Percentiles rank a stretch among this genome's conserved stretches.
Conservation (phyloP, 1,284 basidiomycete species). For the Heterobasidion occidentale region DNA sequence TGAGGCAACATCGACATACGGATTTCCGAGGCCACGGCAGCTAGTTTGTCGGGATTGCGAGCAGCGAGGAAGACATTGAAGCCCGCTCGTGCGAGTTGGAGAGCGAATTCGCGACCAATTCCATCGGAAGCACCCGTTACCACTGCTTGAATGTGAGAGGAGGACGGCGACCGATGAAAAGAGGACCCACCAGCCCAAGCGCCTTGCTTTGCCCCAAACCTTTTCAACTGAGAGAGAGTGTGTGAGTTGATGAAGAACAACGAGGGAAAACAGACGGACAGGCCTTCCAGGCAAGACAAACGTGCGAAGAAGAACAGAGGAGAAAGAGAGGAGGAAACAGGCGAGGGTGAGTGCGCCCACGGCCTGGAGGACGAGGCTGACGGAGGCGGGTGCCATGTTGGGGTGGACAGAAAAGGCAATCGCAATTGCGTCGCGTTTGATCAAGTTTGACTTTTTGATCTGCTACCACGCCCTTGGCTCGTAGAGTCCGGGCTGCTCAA, state of each 20-base stretch:
- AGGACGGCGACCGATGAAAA: not conserved
- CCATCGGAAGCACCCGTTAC: conserved; percentile 74
- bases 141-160: conserved; percentile 21
- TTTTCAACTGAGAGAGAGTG: conserved; percentile 50
- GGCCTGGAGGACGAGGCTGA: conserved; percentile 22
- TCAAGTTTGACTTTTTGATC: no score
- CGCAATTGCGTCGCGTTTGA: no score
- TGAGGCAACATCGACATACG: conserved; percentile 29
- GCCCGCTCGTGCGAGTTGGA: conserved; percentile 65
- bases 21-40: conserved; percentile 69
- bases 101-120: conserved; percentile 66
- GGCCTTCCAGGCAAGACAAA: conserved; percentile 65
- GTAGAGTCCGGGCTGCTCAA: no score
- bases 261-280: conserved; percentile 34
- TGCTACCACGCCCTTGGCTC: no score
- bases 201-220: conserved; percentile 74
- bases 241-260: not conserved
- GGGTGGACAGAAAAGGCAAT: not conserved
- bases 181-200: conserved; percentile 64
- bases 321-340: conserved; percentile 48
- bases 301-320: conserved; percentile 57
- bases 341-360: conserved; percentile 46
- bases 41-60: conserved; percentile 64
- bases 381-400: not conserved
- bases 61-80: conserved; percentile 90